A percentile compares a stretch with the other conserved stretches of the same genome.
Conservation (phyloP, 2,329 filamentous ascomycete species). For the Cordyceps cateniannulata region DNA sequence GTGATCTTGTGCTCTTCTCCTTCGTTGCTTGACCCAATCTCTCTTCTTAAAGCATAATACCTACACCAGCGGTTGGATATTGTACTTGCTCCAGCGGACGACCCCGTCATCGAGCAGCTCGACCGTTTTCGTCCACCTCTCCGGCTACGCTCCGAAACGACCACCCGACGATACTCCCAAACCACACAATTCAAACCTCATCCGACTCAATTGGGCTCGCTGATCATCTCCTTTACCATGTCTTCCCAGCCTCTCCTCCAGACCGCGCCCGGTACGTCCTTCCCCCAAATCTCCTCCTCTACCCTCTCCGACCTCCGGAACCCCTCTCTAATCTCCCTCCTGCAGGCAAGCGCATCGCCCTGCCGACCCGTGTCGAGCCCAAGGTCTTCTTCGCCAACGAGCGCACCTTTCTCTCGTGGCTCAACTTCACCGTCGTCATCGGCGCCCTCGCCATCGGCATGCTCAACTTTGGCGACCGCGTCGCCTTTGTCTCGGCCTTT, state of each 20-base stretch:
- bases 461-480: slow-evolving; percentile 93
- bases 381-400: slow-evolving; percentile 99
- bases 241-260: slow-evolving; percentile 95
- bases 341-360: slow-evolving; percentile 92
- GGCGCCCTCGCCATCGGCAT: slow-evolving; percentile 94
- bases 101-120: too few relatives aligned
- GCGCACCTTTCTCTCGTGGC: slow-evolving; percentile 97
- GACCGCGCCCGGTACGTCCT: slow-evolving; percentile 70
- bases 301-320: background rate
- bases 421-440: slow-evolving; percentile 98
- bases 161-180: background rate
- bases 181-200: background rate
- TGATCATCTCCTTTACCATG: slow-evolving; percentile 51
- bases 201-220: background rate
- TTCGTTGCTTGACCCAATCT: background rate
- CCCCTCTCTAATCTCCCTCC: slow-evolving; percentile 12
- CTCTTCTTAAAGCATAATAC: background rate
- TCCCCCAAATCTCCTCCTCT: too few relatives aligned
- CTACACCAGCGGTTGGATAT: background rate
- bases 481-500: slow-evolving; percentile 89
- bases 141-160: background rate
- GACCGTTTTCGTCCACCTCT: background rate
- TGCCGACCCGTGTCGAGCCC: slow-evolving; percentile 94
- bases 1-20: background rate
- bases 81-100: too few relatives aligned